A percentile compares a stretch with the other conserved stretches of the same genome.
Conservation (phyloP, 2,329 filamentous ascomycete species). For the Westerdykella sp. region DNA sequence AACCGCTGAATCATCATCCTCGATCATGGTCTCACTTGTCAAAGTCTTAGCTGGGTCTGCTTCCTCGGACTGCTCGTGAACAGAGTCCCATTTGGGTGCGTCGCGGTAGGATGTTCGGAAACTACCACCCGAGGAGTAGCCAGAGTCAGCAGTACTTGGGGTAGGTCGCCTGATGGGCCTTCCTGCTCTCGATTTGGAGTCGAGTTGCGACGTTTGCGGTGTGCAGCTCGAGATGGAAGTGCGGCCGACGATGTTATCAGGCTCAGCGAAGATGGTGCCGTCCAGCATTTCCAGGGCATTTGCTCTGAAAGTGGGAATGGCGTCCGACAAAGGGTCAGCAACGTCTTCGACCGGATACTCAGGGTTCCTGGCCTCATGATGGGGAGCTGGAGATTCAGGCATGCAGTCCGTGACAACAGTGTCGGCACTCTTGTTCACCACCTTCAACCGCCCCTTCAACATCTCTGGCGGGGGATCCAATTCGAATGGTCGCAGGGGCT, state of each 20-base stretch:
- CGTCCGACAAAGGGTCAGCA: slow-evolving; percentile 2
- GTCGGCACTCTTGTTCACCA: slow-evolving; percentile 15
- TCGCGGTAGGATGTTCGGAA: slow-evolving; percentile 9
- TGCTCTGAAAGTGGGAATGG: slow-evolving; percentile 8
- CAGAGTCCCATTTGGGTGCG: neutral
- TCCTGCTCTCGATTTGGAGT: slow-evolving; percentile 2
- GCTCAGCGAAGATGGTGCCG: slow-evolving; percentile 12
- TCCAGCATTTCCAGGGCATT: slow-evolving; percentile 21
- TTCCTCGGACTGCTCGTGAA: slow-evolving; percentile 7
- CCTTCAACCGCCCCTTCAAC: slow-evolving; percentile 9
- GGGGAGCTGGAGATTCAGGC: neutral
- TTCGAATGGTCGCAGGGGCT: slow-evolving; percentile 3
- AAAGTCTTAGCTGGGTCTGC: neutral
- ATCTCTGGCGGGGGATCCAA: slow-evolving; percentile 5
- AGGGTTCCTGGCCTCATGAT: neutral
- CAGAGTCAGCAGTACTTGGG: slow-evolving; percentile 33
- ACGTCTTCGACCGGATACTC: slow-evolving; percentile 1
- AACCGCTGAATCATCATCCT: slow-evolving; percentile 7
- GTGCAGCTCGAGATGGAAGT: slow-evolving; percentile 1
- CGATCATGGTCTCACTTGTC: slow-evolving; percentile 7
- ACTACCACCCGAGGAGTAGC: slow-evolving; percentile 37
- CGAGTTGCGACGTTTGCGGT: slow-evolving; percentile 11
- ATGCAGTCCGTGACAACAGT: slow-evolving; percentile 25
- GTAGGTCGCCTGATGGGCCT: slow-evolving; percentile 14
- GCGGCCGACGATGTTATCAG: slow-evolving; percentile 2